Evolutionary conservation across 441 rosid genomes (phyloP).

Genomic region (Arabidopsis hybrid): DNA sequence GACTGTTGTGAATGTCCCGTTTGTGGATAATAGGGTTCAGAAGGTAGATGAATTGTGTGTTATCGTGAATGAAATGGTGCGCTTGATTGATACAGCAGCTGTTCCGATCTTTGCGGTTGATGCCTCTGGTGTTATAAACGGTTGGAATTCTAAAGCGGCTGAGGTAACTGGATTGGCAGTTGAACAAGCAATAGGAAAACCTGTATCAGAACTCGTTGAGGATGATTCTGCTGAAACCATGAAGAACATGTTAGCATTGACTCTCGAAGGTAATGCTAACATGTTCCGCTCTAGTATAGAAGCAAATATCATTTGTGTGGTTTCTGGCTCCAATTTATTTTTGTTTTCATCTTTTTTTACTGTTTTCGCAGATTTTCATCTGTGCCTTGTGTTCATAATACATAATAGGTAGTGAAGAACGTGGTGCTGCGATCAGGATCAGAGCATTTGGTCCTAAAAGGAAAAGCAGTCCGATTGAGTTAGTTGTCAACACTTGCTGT

Average conservation of each 20-base stretch:
- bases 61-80: slow-evolving; percentile 82
- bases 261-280: slow-evolving; percentile 63
- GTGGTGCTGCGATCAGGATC: slow-evolving; percentile 68
- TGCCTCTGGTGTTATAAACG: slow-evolving; percentile 68
- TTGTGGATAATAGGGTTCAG: slow-evolving; percentile 57
- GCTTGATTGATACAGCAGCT: slow-evolving; percentile 81
- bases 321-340: slow-evolving; percentile 7
- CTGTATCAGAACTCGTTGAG: slow-evolving; percentile 60
- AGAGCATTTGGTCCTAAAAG: slow-evolving; percentile 58
- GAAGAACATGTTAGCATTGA: slow-evolving; percentile 54
- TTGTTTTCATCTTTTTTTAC: slow-evolving; percentile 17
- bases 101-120: slow-evolving; percentile 87
- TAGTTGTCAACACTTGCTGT: slow-evolving; percentile 81
- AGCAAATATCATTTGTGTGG: slow-evolving; percentile 25
- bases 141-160: slow-evolving; percentile 83
- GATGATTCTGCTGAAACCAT: slow-evolving; percentile 53
- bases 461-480: slow-evolving; percentile 56
- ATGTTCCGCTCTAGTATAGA: slow-evolving; percentile 25
- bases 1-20: slow-evolving; percentile 53
- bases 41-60: slow-evolving; percentile 62
- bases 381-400: slow-evolving; percentile 42
- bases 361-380: slow-evolving; percentile 39
- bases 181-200: slow-evolving; percentile 77
- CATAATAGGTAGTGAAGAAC: slow-evolving; percentile 73
- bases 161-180: slow-evolving; percentile 77